phyloP scores from a whole-genome alignment of 176 grass and related monocot species.

The Carex myosuroides region DNA sequence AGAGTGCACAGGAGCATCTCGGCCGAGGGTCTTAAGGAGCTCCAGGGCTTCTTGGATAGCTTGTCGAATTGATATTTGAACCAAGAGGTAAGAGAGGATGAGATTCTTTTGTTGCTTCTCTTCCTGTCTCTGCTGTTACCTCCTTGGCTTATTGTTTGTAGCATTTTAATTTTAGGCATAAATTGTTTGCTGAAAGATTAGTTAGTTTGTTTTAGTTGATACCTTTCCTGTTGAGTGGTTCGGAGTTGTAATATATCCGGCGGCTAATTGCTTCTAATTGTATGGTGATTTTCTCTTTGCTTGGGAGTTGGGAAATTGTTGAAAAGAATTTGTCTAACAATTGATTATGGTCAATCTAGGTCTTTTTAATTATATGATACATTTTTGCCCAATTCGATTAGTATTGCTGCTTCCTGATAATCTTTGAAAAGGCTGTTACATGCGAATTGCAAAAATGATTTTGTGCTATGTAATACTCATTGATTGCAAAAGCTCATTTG shows the following conservation, averaged over 20 bases:
- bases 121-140: constrained; percentile 29
- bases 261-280: constrained; percentile 47
- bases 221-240: constrained; percentile 47
- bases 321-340: constrained; percentile 7
- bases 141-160: constrained; percentile 32
- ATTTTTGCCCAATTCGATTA: not conserved
- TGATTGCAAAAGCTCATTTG: not conserved
- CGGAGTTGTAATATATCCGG: constrained; percentile 57
- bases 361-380: not conserved
- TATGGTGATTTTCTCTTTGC: not conserved
- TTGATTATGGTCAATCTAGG: not conserved
- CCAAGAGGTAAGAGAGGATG: not conserved
- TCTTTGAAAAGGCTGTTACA: not conserved
- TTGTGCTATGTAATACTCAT: not conserved
- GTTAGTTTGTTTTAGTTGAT: constrained; percentile 24
- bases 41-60: constrained; percentile 84
- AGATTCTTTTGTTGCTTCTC: constrained; percentile 28
- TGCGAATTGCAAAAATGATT: not conserved
- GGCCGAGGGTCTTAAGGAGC: constrained; percentile 69
- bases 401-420: not conserved
- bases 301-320: not conserved
- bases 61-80: constrained; percentile 41
- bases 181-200: not conserved
- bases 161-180: constrained; percentile 28
- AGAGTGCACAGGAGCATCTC: constrained; percentile 94